Percentiles rank a stretch among this genome's conserved stretches.
Conservation (phyloP, 2,329 filamentous ascomycete genomes). For the Cercospora nicotianae region DNA sequence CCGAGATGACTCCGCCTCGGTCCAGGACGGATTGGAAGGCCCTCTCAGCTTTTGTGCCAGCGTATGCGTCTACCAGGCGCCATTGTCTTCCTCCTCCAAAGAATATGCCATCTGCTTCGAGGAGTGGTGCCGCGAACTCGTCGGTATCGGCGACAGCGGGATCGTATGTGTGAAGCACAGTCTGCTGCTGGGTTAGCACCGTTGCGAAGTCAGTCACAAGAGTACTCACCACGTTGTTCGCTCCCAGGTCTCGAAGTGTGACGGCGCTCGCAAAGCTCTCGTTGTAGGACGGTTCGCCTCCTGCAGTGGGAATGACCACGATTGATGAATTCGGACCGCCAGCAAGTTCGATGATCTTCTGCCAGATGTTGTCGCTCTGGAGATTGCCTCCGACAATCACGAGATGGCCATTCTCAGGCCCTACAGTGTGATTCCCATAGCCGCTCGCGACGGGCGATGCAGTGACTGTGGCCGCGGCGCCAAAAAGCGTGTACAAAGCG, state of each 20-base stretch:
- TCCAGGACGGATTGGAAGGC: conserved; percentile 27
- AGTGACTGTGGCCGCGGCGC: not conserved
- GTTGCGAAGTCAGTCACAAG: not conserved
- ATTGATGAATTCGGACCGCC: conserved; percentile 24
- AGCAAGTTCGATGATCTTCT: conserved; percentile 27
- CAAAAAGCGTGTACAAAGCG: not conserved
- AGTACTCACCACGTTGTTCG: conserved; percentile 21
- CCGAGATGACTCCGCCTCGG: conserved; percentile 28
- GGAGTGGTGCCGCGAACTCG: conserved; percentile 26
- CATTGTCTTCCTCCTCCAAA: conserved; percentile 32
- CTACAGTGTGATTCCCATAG: conserved; percentile 5
- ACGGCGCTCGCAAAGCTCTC: conserved; percentile 23
- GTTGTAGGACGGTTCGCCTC: conserved; percentile 26
- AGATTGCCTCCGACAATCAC: conserved; percentile 28
- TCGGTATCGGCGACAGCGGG: conserved; percentile 25
- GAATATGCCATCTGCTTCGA: conserved; percentile 25
- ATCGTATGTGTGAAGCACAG: conserved; percentile 30
- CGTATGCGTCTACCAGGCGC: conserved; percentile 30
- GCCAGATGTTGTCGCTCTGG: conserved; percentile 22
- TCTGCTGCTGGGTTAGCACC: not conserved
- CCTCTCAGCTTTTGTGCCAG: conserved; percentile 24
- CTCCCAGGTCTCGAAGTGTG: conserved; percentile 23
- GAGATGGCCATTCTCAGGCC: conserved; percentile 26
- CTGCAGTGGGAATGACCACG: conserved; percentile 28
- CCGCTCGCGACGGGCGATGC: not conserved